phyloP scores from a whole-genome alignment of 768 basidiomycete genomes.

The Lactarius trivialis region DNA sequence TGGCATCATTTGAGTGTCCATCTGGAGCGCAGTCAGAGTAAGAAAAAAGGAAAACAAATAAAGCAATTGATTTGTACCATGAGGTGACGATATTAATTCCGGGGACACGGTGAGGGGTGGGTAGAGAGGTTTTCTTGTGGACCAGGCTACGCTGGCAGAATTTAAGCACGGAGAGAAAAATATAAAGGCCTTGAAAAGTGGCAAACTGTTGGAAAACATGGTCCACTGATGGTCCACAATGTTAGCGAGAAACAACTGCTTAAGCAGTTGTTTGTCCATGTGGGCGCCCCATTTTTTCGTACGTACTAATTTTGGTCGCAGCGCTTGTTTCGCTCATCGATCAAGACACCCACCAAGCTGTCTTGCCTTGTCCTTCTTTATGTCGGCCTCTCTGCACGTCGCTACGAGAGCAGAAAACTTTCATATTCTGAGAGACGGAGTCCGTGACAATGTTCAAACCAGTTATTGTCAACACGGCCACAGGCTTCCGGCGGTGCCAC shows the following conservation, averaged over 20 bases:
- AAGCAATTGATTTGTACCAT: not conserved
- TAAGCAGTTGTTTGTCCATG: conserved; percentile 43
- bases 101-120: not conserved
- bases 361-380: not conserved
- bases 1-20: not conserved
- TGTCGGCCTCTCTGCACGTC: not conserved
- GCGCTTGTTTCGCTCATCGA: conserved; percentile 13
- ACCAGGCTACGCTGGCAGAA: not conserved
- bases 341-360: conserved; percentile 7
- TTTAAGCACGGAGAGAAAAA: not conserved
- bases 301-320: conserved; percentile 26
- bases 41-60: not conserved
- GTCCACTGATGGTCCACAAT: conserved; percentile 9
- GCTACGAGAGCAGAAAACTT: not conserved
- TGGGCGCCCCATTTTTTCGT: conserved; percentile 31
- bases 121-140: not conserved
- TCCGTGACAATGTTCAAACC: not conserved
- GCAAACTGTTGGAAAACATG: conserved; percentile 14
- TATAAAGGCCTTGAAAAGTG: not conserved
- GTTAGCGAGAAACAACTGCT: conserved; percentile 24
- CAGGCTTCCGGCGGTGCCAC: not conserved
- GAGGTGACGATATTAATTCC: not conserved
- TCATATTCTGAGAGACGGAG: not conserved
- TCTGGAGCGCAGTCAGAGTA: not conserved
- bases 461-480: not conserved